Conservation (phyloP, 2,329 filamentous ascomycete genomes). For the Orbilia quercus region DNA sequence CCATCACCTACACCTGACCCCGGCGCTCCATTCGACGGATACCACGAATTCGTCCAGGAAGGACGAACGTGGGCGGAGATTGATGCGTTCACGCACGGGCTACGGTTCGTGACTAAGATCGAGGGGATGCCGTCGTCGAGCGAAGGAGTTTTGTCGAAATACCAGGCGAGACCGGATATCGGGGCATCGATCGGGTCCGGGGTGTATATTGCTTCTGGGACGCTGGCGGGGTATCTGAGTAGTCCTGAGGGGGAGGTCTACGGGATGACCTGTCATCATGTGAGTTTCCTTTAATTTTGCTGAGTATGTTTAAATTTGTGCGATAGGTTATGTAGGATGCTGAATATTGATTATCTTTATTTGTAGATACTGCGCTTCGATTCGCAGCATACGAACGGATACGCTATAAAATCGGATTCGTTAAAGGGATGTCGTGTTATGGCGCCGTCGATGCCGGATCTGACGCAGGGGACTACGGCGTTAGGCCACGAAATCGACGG, state of each 20-base stretch:
- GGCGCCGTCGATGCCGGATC: constrained; percentile 7
- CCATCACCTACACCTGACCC: constrained; percentile 21
- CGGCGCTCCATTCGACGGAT: background rate
- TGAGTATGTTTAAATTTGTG: no score
- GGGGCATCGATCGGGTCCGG: constrained; percentile 21
- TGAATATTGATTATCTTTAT: background rate
- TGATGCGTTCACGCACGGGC: constrained; percentile 25
- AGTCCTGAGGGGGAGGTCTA: constrained; percentile 23
- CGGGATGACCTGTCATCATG: constrained; percentile 51
- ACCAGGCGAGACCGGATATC: constrained; percentile 27
- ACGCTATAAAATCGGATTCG: constrained; percentile 6
- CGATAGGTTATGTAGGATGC: no score
- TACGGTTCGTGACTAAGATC: constrained; percentile 30
- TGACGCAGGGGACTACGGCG: background rate
- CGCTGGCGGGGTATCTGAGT: constrained; percentile 36
- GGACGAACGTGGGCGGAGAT: constrained; percentile 11
- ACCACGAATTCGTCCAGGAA: background rate
- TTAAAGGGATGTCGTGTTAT: constrained; percentile 10
- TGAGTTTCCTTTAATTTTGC: constrained; percentile 8
- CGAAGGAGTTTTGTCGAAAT: constrained; percentile 24
- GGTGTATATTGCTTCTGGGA: constrained; percentile 21
- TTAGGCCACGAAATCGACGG: constrained; percentile 34
- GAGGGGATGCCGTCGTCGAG: background rate
- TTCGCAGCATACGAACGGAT: background rate
- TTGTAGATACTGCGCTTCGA: constrained; percentile 27